Evolutionary conservation across 192 early-diverging fungal species (phyloP).

Genomic region (Coemansia sp.): DNA sequence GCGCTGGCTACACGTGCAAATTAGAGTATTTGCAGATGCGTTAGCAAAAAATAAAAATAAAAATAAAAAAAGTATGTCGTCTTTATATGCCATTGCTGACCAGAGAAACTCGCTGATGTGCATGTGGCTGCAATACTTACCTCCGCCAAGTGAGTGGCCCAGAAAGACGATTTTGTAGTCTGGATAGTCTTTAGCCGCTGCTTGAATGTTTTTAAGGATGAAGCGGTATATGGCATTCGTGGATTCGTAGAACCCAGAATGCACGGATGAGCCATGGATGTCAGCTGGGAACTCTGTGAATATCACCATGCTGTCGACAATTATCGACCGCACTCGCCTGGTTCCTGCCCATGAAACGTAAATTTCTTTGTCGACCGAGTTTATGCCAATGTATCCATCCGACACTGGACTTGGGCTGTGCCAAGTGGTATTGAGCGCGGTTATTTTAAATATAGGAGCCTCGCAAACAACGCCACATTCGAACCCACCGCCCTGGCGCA

Average conservation of each 20-base stretch:
- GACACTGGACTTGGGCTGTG: slow-evolving; percentile 49
- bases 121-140: slow-evolving; percentile 8
- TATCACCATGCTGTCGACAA: slow-evolving; percentile 33
- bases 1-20: slow-evolving; percentile 36
- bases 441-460: slow-evolving; percentile 13
- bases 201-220: slow-evolving; percentile 46
- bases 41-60: background rate
- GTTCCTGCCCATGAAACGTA: slow-evolving; percentile 55
- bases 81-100: no score
- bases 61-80: background rate
- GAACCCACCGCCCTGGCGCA: slow-evolving; percentile 43
- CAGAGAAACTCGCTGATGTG: background rate
- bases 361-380: slow-evolving; percentile 35
- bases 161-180: slow-evolving; percentile 47
- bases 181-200: slow-evolving; percentile 23
- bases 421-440: slow-evolving; percentile 47
- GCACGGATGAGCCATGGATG: slow-evolving; percentile 32
- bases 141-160: slow-evolving; percentile 53
- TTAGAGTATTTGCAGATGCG: background rate
- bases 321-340: slow-evolving; percentile 37
- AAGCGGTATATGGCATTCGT: slow-evolving; percentile 42
- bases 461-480: slow-evolving; percentile 35
- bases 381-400: slow-evolving; percentile 49
- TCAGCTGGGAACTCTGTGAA: slow-evolving; percentile 36
- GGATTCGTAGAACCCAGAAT: slow-evolving; percentile 38